Evolutionary conservation across 2,329 filamentous ascomycete genomes (phyloP), one percentile per base, ranked within the genome.

Genomic region (Proliferodiscus dingleyae): DNA sequence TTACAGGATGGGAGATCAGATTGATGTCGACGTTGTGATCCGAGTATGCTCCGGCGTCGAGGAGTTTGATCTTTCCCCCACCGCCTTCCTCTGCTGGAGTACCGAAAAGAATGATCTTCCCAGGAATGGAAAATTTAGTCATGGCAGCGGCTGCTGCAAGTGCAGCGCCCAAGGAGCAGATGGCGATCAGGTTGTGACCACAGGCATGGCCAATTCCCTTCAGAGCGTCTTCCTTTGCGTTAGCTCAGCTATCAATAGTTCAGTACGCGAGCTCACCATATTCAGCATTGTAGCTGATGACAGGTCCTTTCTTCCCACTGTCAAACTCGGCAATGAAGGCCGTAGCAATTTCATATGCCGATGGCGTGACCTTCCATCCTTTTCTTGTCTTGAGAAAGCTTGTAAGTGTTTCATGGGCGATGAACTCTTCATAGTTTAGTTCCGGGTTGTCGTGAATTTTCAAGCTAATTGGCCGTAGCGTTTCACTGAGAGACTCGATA

Each of bases 291-390:
- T 67, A 66, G 19, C 67, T 60, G 22, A 72, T 57, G 0, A 70
- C 63, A 1, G 66, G 64, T 3, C 70, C 69, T 4, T 73, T 72
- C 62, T 50, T 67, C 63, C 74, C 1, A 23, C 62, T 59, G 9
- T 69, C 63, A 37, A 62, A 61, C 11, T 68, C 62, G 9, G 68
- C 71, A 38, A 71, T 69, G 51, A 80, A 80, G 1, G 74, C 67
- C 0, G 77, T 80, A 7, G 68, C 63, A 0, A 80, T 52, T 2
- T 71, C 75, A 53, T 75, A 76, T 0, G 74, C 71, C 42, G 72
- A 73, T 2, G 66, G 66, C 1, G 67, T 75, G 21, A 80, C 74
- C 23, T 68, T 63, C 74, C 75, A 78, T 28, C 67, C 70, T 11
- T 63, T 41, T 41, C 66, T 67, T 11, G 57, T 61, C 11, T 60